A percentile compares a stretch with the other conserved stretches of the same genome.
These are phyloP conservation scores for Lentinula sp. DNA, from an alignment of 768 basidiomycete species.

Conservation along the genomic window DNA sequence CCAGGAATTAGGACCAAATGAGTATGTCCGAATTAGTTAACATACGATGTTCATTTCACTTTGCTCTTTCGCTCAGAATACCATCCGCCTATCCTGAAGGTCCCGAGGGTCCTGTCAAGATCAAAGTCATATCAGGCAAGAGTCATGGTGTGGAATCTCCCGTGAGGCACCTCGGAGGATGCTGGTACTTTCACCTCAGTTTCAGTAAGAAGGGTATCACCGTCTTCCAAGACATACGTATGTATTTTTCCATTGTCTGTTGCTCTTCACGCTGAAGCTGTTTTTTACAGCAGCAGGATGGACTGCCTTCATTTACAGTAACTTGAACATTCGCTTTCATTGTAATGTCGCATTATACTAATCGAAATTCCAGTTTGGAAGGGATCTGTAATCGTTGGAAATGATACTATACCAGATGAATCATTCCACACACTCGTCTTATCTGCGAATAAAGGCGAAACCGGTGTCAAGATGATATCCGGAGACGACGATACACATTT, in stretches of 20 bases:
- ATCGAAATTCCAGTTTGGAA: conserved; percentile 42
- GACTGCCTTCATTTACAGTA: conserved; percentile 86
- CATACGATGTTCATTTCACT: background rate
- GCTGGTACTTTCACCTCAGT: conserved; percentile 85
- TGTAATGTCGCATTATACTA: background rate
- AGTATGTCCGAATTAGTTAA: conserved; percentile 32
- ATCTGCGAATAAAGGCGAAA: conserved; percentile 49
- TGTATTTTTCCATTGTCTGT: conserved; percentile 17
- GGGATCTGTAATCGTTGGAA: conserved; percentile 61
- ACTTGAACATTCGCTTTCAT: conserved; percentile 15
- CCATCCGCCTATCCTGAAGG: conserved; percentile 72
- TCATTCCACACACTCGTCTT: conserved; percentile 82
- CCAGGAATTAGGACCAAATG: conserved; percentile 67
- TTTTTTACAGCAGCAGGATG: conserved; percentile 60
- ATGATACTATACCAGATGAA: conserved; percentile 37
- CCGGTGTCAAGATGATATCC: conserved; percentile 63
- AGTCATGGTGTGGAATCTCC: conserved; percentile 84
- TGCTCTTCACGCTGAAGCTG: background rate
- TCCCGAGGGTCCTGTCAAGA: conserved; percentile 54
- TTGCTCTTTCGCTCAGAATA: conserved; percentile 34
- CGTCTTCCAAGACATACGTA: conserved; percentile 82
- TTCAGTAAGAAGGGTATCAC: conserved; percentile 47
- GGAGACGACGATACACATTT: conserved; percentile 62
- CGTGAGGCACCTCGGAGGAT: conserved; percentile 86
- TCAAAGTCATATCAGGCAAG: conserved; percentile 87